Evolutionary conservation across 2,329 filamentous ascomycete genomes (phyloP), one percentile per base, ranked within the genome.

Genomic region (Aspergillus alliaceus): DNA sequence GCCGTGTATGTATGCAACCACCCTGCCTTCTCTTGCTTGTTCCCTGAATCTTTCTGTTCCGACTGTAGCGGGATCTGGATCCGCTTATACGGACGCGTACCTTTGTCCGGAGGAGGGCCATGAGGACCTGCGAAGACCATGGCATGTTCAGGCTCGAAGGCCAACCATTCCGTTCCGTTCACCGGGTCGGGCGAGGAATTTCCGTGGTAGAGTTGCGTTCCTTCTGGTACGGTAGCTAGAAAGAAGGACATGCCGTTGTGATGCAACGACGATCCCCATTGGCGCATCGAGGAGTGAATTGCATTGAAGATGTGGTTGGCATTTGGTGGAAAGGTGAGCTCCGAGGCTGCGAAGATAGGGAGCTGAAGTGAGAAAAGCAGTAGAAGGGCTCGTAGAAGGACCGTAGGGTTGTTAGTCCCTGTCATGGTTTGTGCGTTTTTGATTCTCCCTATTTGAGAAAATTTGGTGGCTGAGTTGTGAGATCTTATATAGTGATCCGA

Each of bases 231-330:
- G 0, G 80, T 82, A 1, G 83, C 88, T 0, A 88, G 78, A 64
- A 91, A 89, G 63, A 89, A 81, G 1, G 86, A 85, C 80, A 92
- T 87, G 54, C 90, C 90, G 69, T 92, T 92, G 72, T 92, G 89
- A 57, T 90, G 82, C 2, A 90, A 69, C 0, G 87, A 86, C 0
- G 87, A 90, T 1, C 87, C 89, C 84, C 87, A 92, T 77, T 91
- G 88, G 34, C 89, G 81, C 77, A 89, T 86, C 1, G 88, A 87
- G 9, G 86, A 86, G 62, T 91, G 86, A 18, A 91, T 77, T 15
- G 87, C 81, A 67, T 91, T 91, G 80, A 91, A 91, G 55, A 91
- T 84, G 59, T 84, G 81, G 62, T 84, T 82, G 7, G 84, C 85
- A 69, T 89, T 87, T 11, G 50, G 48, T 18, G 51, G 51, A n/a